Conservation (phyloP, 2,329 filamentous ascomycete genomes). For the Scopulariopsis brevicaulis region DNA sequence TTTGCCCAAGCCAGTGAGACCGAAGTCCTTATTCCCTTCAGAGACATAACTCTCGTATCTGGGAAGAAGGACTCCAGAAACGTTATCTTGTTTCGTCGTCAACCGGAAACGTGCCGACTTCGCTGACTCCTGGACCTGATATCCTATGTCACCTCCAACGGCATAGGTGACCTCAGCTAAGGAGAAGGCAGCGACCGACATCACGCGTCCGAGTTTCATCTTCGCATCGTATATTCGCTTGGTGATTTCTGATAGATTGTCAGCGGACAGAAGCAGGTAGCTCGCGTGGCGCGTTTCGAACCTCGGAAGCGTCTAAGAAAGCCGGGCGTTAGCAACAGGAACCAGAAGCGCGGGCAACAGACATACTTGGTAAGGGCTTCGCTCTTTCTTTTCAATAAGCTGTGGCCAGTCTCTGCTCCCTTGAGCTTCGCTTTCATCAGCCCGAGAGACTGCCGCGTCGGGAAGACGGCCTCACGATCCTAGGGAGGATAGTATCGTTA, state of each 20-base stretch:
- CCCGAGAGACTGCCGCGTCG: conserved; percentile 91
- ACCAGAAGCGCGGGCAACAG: not conserved
- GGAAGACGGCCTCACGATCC: conserved; percentile 95
- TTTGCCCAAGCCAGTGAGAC: conserved; percentile 88
- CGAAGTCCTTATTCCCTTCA: conserved; percentile 91
- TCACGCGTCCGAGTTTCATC: conserved; percentile 97
- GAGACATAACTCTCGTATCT: conserved; percentile 85
- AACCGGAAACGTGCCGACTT: conserved; percentile 88
- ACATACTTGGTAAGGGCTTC: conserved; percentile 91
- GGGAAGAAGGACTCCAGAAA: conserved; percentile 89
- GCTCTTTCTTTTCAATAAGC: conserved; percentile 91
- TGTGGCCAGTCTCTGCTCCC: conserved; percentile 83
- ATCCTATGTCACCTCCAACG: conserved; percentile 88
- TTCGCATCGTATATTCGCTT: conserved; percentile 97
- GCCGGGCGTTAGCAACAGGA: not conserved
- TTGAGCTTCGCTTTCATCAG: conserved; percentile 98
- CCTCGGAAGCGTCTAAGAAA: conserved; percentile 72
- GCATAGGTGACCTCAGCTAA: conserved; percentile 96
- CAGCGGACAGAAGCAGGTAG: not conserved
- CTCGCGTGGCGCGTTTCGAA: conserved; percentile 22
- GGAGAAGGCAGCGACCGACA: conserved; percentile 98
- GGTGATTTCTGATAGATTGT: conserved; percentile 62
- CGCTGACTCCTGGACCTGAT: conserved; percentile 94
- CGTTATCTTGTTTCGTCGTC: conserved; percentile 94
- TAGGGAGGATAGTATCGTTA: conserved; percentile 22